phyloP scores from a whole-genome alignment of 768 basidiomycete genomes.

The Austroboletus eburneus region DNA sequence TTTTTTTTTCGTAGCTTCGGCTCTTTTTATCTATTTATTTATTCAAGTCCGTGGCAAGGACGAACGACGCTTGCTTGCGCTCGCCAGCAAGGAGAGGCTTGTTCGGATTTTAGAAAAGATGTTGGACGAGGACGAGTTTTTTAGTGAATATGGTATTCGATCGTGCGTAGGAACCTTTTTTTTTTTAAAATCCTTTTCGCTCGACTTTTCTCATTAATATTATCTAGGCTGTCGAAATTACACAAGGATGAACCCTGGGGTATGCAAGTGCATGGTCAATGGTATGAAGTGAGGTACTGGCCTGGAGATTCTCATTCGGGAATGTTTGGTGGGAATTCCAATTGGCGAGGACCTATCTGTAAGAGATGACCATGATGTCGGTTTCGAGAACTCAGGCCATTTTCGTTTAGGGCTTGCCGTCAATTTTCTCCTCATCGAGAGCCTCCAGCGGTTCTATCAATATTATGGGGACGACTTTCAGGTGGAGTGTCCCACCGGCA shows the following conservation, averaged over 20 bases:
- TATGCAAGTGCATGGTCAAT: conserved; percentile 89
- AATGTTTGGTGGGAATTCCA: conserved; percentile 99
- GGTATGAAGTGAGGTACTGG: conserved; percentile 94
- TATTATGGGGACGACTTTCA: conserved; percentile 93
- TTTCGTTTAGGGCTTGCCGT: conserved; percentile 77
- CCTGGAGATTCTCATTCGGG: conserved; percentile 95
- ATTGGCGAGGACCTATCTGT: conserved; percentile 94
- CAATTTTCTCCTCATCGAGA: conserved; percentile 94
- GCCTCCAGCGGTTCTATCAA: conserved; percentile 94
- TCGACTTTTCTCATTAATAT: conserved; percentile 11
- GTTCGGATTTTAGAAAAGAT: conserved; percentile 89
- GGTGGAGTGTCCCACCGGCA: conserved; percentile 95
- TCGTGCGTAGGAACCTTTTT: conserved; percentile 76
- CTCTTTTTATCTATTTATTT: neutral
- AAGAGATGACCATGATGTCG: conserved; percentile 19
- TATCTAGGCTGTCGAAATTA: conserved; percentile 72
- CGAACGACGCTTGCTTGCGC: conserved; percentile 81
- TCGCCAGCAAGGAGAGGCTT: conserved; percentile 89
- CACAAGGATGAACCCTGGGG: conserved; percentile 94
- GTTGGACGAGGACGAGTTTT: conserved; percentile 95
- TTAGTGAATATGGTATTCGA: conserved; percentile 92
- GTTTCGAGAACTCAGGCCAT: conserved; percentile 2
- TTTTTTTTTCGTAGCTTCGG: neutral
- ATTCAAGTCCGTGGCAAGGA: conserved; percentile 58
- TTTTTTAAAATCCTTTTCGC: no score